Evolutionary conservation across 371 early-diverging fungal species (phyloP).

Genomic region (Mortierella sp.): DNA sequence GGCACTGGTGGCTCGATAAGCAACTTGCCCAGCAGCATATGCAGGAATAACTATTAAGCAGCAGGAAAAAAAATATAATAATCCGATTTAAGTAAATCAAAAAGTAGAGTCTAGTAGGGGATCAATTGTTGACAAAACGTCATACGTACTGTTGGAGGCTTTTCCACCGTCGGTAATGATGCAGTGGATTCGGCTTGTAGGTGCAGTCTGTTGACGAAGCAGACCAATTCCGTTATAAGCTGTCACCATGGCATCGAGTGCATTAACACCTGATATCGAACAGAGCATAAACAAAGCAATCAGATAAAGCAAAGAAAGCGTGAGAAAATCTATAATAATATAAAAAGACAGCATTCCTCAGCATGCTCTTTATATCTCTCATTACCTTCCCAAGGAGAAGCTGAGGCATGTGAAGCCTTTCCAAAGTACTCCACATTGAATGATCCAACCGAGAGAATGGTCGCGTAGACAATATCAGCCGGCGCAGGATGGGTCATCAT

Average conservation of each 20-base stretch:
- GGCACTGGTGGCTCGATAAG: slow-evolving; percentile 64
- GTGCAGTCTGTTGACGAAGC: slow-evolving; percentile 68
- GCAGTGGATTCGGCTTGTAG: slow-evolving; percentile 74
- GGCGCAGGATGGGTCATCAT: slow-evolving; percentile 84
- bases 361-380: too few relatives aligned
- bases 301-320: not conserved
- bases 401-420: slow-evolving; percentile 66
- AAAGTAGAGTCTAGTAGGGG: too few relatives aligned
- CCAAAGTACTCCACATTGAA: slow-evolving; percentile 73
- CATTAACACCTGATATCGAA: slow-evolving; percentile 63
- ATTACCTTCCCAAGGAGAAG: slow-evolving; percentile 55
- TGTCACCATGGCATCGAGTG: slow-evolving; percentile 66
- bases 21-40: slow-evolving; percentile 64
- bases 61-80: slow-evolving; percentile 9
- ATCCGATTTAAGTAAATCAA: too few relatives aligned
- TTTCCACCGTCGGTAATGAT: slow-evolving; percentile 78
- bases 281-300: not conserved
- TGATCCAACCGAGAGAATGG: slow-evolving; percentile 56
- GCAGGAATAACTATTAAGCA: slow-evolving; percentile 68
- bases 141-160: slow-evolving; percentile 59
- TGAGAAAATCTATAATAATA: too few relatives aligned
- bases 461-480: slow-evolving; percentile 28
- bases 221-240: slow-evolving; percentile 64
- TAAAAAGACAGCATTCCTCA: too few relatives aligned
- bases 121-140: not conserved